A percentile compares a stretch with the other conserved stretches of the same genome.
Evolutionary conservation across 768 basidiomycete genomes (phyloP).

Genomic region (Phlegmacium glaucopus): DNA sequence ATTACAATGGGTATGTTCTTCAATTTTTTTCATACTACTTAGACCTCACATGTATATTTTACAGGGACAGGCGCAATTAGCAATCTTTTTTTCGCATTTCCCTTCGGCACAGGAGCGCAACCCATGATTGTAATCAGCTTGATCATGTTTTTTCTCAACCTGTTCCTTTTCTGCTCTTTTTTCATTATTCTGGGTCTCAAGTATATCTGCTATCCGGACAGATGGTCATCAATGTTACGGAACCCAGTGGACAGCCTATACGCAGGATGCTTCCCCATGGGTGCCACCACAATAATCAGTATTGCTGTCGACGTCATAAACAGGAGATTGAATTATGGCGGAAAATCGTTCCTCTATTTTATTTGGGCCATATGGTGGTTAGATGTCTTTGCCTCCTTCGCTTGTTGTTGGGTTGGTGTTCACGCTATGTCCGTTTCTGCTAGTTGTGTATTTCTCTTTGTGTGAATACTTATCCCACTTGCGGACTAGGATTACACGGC

Average conservation of each 20-base stretch:
- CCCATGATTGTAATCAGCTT: slow-evolving; percentile 37
- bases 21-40: neutral
- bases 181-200: slow-evolving; percentile 41
- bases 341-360: slow-evolving; percentile 46
- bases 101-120: slow-evolving; percentile 42
- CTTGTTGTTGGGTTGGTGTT: slow-evolving; percentile 59
- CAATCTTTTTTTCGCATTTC: slow-evolving; percentile 53
- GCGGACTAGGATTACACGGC: slow-evolving; percentile 46
- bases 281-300: slow-evolving; percentile 53
- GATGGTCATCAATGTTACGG: slow-evolving; percentile 35
- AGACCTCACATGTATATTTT: neutral
- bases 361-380: slow-evolving; percentile 73
- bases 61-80: slow-evolving; percentile 50
- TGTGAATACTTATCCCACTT: neutral
- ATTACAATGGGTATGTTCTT: slow-evolving; percentile 37
- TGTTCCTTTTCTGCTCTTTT: slow-evolving; percentile 51
- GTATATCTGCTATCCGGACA: slow-evolving; percentile 50
- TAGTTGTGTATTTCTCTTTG: neutral
- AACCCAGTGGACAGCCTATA: slow-evolving; percentile 45
- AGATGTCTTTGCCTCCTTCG: slow-evolving; percentile 49
- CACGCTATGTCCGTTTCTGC: slow-evolving; percentile 58
- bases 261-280: slow-evolving; percentile 56
- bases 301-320: slow-evolving; percentile 45
- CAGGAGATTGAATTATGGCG: slow-evolving; percentile 44
- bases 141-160: slow-evolving; percentile 57